These are phyloP conservation scores for Xylaria curta DNA, from an alignment of 495 filamentous ascomycete species.

Conservation along the genomic window DNA sequence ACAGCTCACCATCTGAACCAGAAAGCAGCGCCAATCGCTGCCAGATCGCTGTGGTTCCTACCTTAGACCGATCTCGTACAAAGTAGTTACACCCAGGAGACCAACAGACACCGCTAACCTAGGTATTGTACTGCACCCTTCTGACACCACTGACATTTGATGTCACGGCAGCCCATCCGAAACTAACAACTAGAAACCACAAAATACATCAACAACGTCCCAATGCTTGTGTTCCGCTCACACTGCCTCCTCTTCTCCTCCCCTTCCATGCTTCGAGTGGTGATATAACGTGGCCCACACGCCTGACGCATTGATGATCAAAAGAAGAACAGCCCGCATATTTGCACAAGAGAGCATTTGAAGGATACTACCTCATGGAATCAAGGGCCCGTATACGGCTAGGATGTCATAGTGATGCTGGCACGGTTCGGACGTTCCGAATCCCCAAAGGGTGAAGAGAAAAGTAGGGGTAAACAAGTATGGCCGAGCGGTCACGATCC, in stretches of 20 bases:
- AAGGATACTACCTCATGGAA: neutral
- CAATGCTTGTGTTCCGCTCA: neutral
- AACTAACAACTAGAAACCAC: conserved; percentile 11
- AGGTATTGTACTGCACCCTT: conserved; percentile 15
- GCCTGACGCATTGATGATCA: conserved; percentile 22
- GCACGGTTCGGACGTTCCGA: conserved; percentile 16
- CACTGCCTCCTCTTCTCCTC: neutral
- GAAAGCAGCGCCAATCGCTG: conserved; percentile 16
- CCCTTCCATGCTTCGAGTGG: neutral
- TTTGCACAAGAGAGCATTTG: neutral
- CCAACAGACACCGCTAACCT: conserved; percentile 11
- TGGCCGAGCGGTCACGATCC: neutral
- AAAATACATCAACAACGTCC: conserved; percentile 5
- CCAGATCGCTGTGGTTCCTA: conserved; percentile 27
- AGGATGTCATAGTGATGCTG: conserved; percentile 21
- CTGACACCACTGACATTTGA: conserved; percentile 7
- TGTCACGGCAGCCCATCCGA: conserved; percentile 21
- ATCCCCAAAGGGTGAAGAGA: neutral
- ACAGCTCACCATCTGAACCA: conserved; percentile 16
- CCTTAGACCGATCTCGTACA: conserved; percentile 27
- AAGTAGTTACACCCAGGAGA: conserved; percentile 17
- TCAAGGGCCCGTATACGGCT: conserved; percentile 5
- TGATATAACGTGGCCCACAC: conserved; percentile 21
- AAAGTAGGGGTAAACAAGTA: neutral
- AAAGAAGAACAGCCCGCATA: conserved; percentile 24